Base-by-base conservation (phyloP, 2,329 filamentous ascomycete genomes). In the Microsporum ferrugineum region DNA sequence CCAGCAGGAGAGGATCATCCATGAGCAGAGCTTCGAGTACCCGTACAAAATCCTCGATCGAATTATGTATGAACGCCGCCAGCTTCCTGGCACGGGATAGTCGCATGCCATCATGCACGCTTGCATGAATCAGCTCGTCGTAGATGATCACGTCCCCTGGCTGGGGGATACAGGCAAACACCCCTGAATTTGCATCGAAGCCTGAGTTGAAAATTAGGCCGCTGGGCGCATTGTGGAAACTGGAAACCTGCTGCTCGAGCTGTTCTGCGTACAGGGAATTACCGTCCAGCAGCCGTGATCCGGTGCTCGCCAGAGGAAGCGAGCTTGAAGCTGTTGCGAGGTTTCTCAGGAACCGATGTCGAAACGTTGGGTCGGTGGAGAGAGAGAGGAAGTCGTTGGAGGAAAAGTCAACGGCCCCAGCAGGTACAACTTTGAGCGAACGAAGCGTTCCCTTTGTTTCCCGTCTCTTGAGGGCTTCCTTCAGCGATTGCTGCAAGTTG, bases 81-180 rank as follows among this genome's bases (percentile, higher is more conserved):
- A 66, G 77, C 39, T 67, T 71, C 0, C 67, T 72, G 0, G 84
- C 85, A 1, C 86, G 79, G 5, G 84, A 85, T 23, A 86, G 67
- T 17, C 79, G 78, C 85, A 91, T 89, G 0, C 88, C 89, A 69
- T 91, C 88, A 62, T 90, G 88, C 1, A 86, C 83, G 66, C 87
- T 91, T 0, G 89, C 89, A 66, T 92, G 89, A 12, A 92, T 84
- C 36, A 87, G 77, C 69, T 87, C 87, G 67, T 92, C 89, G 65
- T 88, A 87, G 0, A 94, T 70, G 27, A 94, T 78, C 0, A 80
- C 67, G 69, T 88, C 86, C 0, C 80, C 82, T 0, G 74, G 75
- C 64, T 84, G 84, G 0, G 85, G 83, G 1, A 85, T 75, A 60
- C 80, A 82, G 1, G 79, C 75, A n/a, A 87, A 80, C 1, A 88